Base-by-base conservation (phyloP, 2,329 filamentous ascomycete genomes). In the Fusarium sp. region DNA sequence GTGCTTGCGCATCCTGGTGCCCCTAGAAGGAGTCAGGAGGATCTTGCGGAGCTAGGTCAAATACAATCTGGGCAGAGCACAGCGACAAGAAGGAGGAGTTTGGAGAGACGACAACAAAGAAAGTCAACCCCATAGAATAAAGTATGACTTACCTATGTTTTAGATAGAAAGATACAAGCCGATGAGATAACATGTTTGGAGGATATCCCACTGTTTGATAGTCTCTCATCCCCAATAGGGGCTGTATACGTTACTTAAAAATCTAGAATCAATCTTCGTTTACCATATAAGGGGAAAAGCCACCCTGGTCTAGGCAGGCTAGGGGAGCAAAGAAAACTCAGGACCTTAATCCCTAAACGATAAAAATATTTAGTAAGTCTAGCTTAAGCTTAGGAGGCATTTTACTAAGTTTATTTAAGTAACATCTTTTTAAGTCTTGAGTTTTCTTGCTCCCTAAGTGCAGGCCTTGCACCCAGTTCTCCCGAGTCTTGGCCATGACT, bases 11-110 rank as follows among this genome's bases (percentile, higher is more conserved):
- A 76, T 17, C 71, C 79, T 5, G 79, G 76, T 3, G 67, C 72
- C 12, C 77, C 79, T 14, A 76, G 79, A 13, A 81, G 79, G 71
- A 81, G 81, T 20, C 81, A 78, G 33, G 81, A 83, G 47, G 79
- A 82, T n/a, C 61, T 81, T 58, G 81, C 79, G 14, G 81, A 82
- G 70, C 59, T 82, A n/a, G 81, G 81, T 7, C 77, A 77, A 47
- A 61, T 77, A 20, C 78, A 74, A 59, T 79, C 77, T 33, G 76
- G 73, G 7, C 79, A 77, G 49, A 82, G 78, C 54, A 81, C 77
- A 12, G 76, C 79, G 12, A 81, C 78, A 17, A 78, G 78, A 69
- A 77, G 79, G 56, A 74, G 72, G 44, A 80, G 78, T 48, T 63
- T 77, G 18, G 80, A 78, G 8, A 69, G 74, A 44, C 66, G 77